Evolutionary conservation across 495 filamentous ascomycete species (phyloP), one percentile per base, ranked within the genome.

Genomic region (Talaromyces nanjingensis): DNA sequence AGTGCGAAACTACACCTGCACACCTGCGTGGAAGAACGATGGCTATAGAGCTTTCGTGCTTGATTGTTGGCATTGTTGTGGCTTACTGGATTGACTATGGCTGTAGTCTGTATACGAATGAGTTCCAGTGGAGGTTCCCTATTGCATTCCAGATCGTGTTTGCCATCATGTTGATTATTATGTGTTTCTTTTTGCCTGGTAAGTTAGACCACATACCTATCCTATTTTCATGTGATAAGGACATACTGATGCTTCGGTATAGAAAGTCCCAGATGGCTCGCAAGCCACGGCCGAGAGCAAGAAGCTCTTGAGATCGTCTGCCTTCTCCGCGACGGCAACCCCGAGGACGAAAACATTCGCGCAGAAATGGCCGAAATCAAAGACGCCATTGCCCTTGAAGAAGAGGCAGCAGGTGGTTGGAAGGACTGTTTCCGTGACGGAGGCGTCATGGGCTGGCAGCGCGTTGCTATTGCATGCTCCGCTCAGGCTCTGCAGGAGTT

Each of bases 11-110:
- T 59, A 87, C 87, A 52, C 89, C 87, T 65, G 82, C 89, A 4
- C 87, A 91, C 67, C 82, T 84, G 55, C 83, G 89, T 69, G 90
- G 90, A 12, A 47, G 60, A n/a, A 87, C 89, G 65, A 77, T 92
- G 69, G 87, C 92, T 69, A 91, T 91, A 88, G 87, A 92, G 58
- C 87, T 91, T 71, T 88, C 84, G 49, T 77, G 87, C 11, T 78
- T 90, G 72, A 89, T 91, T 67, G 89, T 88, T 2, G 82, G 82
- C 42, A 85, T 91, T 66, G 86, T 84, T 62, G 77, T 91, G 68
- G 83, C 80, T 68, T 90, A 92, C 74, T 82, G 83, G 82, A 74
- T 80, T 11, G 80, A 81, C 27, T 84, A 83, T 69, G 82, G 79
- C 0, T 83, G 79, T 49, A 82, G 80, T 1, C 71, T 79, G 1